Conservation (phyloP, 768 basidiomycete species). For the Hericium coralloides region DNA sequence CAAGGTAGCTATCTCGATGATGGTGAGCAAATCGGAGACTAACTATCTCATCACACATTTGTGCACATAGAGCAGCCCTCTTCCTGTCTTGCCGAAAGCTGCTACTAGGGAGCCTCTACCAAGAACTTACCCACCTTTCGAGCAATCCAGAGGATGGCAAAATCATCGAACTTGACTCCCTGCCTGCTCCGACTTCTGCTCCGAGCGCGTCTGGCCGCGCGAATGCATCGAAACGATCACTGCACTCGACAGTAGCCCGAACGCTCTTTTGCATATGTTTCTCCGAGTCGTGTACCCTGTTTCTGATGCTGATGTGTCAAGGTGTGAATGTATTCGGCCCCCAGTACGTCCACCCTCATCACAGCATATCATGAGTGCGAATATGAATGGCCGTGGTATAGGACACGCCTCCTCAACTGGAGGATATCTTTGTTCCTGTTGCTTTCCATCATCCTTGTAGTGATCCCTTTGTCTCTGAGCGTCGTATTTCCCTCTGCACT, state of each 20-base stretch:
- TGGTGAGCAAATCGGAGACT: neutral
- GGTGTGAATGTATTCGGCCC: constrained; percentile 44
- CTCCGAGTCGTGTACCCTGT: constrained; percentile 66
- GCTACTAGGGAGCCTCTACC: constrained; percentile 8
- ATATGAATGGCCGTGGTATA: neutral
- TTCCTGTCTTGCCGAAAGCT: constrained; percentile 12
- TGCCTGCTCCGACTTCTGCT: constrained; percentile 6
- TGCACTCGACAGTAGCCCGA: constrained; percentile 51
- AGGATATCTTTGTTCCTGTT: constrained; percentile 53
- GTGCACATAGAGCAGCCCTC: constrained; percentile 5
- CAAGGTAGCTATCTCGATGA: neutral
- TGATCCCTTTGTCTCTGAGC: constrained; percentile 57
- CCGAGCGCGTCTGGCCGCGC: constrained; percentile 3
- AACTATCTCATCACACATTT: neutral
- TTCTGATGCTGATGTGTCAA: constrained; percentile 67
- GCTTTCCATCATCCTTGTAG: constrained; percentile 50
- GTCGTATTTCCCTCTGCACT: constrained; percentile 38
- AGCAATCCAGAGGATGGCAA: neutral
- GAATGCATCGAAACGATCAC: constrained; percentile 9
- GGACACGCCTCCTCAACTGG: constrained; percentile 58
- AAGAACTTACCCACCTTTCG: constrained; percentile 11
- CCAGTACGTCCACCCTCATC: constrained; percentile 32
- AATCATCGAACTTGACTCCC: constrained; percentile 6
- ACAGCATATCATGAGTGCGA: too few species aligned
- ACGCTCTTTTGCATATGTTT: constrained; percentile 62